Evolutionary conservation across 139 green algal genomes (phyloP), one percentile per base, ranked within the genome.

Genomic region (Chlamydomonas urium): DNA sequence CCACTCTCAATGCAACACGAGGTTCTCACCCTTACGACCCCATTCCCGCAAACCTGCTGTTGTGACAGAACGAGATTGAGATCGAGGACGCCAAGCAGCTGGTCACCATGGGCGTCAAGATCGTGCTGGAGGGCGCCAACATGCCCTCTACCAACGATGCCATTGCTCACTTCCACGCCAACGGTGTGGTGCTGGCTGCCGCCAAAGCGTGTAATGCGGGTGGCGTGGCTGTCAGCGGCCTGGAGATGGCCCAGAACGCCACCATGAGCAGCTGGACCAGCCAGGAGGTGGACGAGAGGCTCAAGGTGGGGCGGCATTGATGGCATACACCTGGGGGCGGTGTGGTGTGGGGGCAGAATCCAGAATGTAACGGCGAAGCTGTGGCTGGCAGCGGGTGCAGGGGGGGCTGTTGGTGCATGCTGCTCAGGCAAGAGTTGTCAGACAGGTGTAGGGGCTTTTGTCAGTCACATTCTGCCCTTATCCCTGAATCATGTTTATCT

Each of bases 161-260:
- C 65, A 89, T 91, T 47, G 47, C 71, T 3, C 8, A 78, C 29
- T 88, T 86, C 70, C 75, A 88, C 61, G 62, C 86, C 56, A 78
- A 82, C 45, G 74, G 70, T 17, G 66, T 91, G n/a, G 37, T 82
- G 24, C 90, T 90, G 37, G 88, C 79, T 28, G 83, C 81, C 21
- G 80, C 77, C 63, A 93, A 93, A 79, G 89, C 89, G 14, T 78
- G 75, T 59, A 88, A 88, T 69, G 76, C 86, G 0, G 78, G 79
- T 24, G 88, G 89, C 17, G 90, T 96, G 57, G 90, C 90, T 2
- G 87, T 94, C 26, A 80, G 36, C 14, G 89, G 87, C 8, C 87
- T 96, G 65, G 90, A 96, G 83, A 96, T 96, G 90, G 79, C 83
- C 6, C 90, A 96, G 72, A 94, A 96, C 81, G 83, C 84, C 34